Evolutionary conservation across 257 asterid genomes (phyloP).

Genomic region (Solanum pinnatisectum): DNA sequence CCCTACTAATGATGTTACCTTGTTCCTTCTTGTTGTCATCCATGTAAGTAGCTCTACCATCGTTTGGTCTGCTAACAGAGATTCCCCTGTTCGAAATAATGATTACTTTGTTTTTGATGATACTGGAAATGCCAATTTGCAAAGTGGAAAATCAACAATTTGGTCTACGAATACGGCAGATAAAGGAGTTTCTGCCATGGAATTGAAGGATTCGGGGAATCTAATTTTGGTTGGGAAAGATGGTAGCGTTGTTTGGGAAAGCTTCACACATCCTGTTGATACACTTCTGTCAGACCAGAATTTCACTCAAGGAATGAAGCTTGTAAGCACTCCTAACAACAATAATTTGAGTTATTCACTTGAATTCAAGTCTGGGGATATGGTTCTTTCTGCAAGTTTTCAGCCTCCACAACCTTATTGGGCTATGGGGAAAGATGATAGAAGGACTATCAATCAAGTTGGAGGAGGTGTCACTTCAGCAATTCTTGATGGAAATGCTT

Average conservation of each 20-base stretch:
- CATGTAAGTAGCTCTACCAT: constrained; percentile 57
- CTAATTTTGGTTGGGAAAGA: constrained; percentile 48
- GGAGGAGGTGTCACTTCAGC: constrained; percentile 42
- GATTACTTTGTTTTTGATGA: constrained; percentile 51
- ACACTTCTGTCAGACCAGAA: constrained; percentile 64
- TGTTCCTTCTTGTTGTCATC: constrained; percentile 57
- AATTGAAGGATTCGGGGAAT: constrained; percentile 68
- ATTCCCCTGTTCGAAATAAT: constrained; percentile 39
- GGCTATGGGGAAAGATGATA: constrained; percentile 54
- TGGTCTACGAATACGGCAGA: constrained; percentile 58
- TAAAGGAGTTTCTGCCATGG: constrained; percentile 64
- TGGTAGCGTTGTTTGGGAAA: constrained; percentile 58
- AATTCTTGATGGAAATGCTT: constrained; percentile 47
- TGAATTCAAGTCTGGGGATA: constrained; percentile 63
- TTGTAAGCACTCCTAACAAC: constrained; percentile 41
- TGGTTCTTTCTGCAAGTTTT: constrained; percentile 60
- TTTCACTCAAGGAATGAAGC: constrained; percentile 60
- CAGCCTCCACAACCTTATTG: constrained; percentile 69
- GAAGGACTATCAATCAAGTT: constrained; percentile 52
- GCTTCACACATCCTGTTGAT: constrained; percentile 66
- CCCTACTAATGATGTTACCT: constrained; percentile 47
- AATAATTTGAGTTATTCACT: constrained; percentile 60
- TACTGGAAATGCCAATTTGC: constrained; percentile 55
- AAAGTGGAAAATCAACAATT: constrained; percentile 35
- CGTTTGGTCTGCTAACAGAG: constrained; percentile 85